Conservation (phyloP, 352 stramenopile species). For the Phytophthora crassamura region DNA sequence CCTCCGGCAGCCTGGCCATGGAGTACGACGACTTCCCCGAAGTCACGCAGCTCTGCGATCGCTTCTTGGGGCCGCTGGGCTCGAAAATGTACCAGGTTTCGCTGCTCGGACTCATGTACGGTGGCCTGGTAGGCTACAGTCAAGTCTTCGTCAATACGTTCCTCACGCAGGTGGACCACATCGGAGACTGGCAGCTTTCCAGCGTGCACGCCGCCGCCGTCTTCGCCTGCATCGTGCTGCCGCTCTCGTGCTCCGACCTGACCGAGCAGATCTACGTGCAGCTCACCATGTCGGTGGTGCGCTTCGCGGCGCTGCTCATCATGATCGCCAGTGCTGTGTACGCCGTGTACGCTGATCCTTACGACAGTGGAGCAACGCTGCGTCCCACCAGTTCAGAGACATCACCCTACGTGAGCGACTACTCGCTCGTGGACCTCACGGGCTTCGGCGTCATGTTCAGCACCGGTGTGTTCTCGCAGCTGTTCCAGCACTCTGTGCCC, state of each 20-base stretch:
- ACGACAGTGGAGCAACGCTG: slow-evolving; percentile 52
- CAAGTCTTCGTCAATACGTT: slow-evolving; percentile 93
- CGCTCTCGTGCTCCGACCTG: slow-evolving; percentile 88
- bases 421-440: slow-evolving; percentile 65
- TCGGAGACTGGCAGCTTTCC: slow-evolving; percentile 57
- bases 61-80: slow-evolving; percentile 67
- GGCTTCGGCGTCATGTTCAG: slow-evolving; percentile 92
- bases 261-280: slow-evolving; percentile 92
- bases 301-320: slow-evolving; percentile 89
- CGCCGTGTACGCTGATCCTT: slow-evolving; percentile 73
- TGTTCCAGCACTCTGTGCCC: slow-evolving; percentile 93
- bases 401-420: slow-evolving; percentile 63
- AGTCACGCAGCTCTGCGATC: slow-evolving; percentile 81
- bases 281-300: slow-evolving; percentile 85
- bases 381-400: slow-evolving; percentile 2
- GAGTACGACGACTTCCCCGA: slow-evolving; percentile 75
- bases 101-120: slow-evolving; percentile 90
- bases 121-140: slow-evolving; percentile 88
- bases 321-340: slow-evolving; percentile 88
- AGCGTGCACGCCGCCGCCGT: slow-evolving; percentile 67
- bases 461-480: slow-evolving; percentile 90
- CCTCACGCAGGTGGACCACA: slow-evolving; percentile 68
- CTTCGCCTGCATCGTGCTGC: slow-evolving; percentile 88
- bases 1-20: slow-evolving; percentile 10
- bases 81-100: slow-evolving; percentile 86